Conservation (phyloP, 2,329 filamentous ascomycete species). For the Fusarium papillatum region DNA sequence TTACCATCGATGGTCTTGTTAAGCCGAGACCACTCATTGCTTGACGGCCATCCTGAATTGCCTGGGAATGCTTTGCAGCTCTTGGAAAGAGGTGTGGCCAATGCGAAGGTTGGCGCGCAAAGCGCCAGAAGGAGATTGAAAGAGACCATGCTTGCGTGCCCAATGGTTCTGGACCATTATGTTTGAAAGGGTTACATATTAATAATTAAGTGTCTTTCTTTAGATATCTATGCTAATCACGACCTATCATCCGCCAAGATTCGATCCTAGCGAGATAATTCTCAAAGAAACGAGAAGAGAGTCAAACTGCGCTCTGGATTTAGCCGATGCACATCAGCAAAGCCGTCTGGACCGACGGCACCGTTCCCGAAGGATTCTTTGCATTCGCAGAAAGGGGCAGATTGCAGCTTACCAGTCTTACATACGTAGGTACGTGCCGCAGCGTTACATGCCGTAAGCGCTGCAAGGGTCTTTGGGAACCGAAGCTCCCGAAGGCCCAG, state of each 20-base stretch:
- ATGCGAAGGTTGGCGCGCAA: constrained; percentile 6
- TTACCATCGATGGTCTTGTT: constrained; percentile 8
- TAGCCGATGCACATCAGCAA: constrained; percentile 21
- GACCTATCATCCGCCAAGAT: not conserved
- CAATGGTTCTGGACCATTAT: not conserved
- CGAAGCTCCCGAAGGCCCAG: not conserved
- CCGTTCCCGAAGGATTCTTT: constrained; percentile 19
- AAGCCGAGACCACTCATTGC: not conserved
- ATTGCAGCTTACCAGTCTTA: constrained; percentile 14
- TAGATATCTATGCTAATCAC: not conserved
- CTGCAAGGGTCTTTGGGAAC: not conserved
- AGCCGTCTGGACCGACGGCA: constrained; percentile 23
- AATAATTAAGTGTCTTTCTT: not conserved
- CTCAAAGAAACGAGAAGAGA: not conserved
- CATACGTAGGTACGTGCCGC: constrained; percentile 11
- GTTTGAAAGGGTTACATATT: not conserved
- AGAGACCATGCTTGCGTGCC: not conserved
- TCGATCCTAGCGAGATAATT: not conserved
- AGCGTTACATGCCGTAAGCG: constrained; percentile 6
- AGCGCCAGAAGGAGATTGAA: not conserved
- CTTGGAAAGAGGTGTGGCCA: not conserved
- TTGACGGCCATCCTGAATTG: constrained; percentile 3
- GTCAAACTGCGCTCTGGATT: not conserved
- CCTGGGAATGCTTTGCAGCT: constrained; percentile 15
- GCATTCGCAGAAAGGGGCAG: constrained; percentile 2